Evolutionary conservation across 495 filamentous ascomycete genomes (phyloP).

Genomic region (Pyrenula aspistea): DNA sequence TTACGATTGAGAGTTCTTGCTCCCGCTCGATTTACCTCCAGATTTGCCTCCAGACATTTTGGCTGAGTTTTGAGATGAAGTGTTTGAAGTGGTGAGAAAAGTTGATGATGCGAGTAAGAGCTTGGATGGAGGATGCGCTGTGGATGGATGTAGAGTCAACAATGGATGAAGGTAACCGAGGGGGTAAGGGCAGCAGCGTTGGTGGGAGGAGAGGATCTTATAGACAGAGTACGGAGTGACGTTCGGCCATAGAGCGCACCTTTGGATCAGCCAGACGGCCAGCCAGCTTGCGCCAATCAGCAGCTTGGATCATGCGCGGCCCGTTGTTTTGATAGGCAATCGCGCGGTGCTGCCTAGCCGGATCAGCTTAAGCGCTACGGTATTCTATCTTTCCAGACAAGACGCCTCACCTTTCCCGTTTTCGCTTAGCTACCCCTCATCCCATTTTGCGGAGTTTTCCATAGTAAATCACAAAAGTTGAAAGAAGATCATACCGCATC

Average conservation of each 20-base stretch:
- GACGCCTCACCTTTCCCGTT: slow-evolving; percentile 15
- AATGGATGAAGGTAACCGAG: slow-evolving; percentile 19
- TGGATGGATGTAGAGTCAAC: slow-evolving; percentile 11
- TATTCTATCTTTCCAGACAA: slow-evolving; percentile 7
- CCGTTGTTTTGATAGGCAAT: slow-evolving; percentile 9
- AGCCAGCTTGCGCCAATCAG: slow-evolving; percentile 29
- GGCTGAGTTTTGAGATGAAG: slow-evolving; percentile 34
- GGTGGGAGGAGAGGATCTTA: slow-evolving; percentile 11
- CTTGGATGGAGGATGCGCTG: slow-evolving; percentile 7
- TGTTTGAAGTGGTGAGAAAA: slow-evolving; percentile 11
- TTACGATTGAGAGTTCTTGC: slow-evolving; percentile 96
- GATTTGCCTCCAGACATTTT: slow-evolving; percentile 99
- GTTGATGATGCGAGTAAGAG: slow-evolving; percentile 16
- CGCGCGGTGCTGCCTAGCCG: slow-evolving; percentile 8
- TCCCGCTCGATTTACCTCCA: slow-evolving; percentile 93
- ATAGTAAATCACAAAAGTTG: slow-evolving; percentile 17
- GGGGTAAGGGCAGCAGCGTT: slow-evolving; percentile 14
- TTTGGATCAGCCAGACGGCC: background rate
- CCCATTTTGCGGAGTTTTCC: slow-evolving; percentile 15
- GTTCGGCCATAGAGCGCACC: slow-evolving; percentile 1
- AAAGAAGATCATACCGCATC: slow-evolving; percentile 34
- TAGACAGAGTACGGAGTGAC: background rate
- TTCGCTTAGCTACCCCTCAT: slow-evolving; percentile 3
- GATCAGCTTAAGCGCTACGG: slow-evolving; percentile 21
- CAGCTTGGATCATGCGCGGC: slow-evolving; percentile 17